Evolutionary conservation across 2,329 filamentous ascomycete species (phyloP).

Genomic region (Aureobasidium melanogenum): DNA sequence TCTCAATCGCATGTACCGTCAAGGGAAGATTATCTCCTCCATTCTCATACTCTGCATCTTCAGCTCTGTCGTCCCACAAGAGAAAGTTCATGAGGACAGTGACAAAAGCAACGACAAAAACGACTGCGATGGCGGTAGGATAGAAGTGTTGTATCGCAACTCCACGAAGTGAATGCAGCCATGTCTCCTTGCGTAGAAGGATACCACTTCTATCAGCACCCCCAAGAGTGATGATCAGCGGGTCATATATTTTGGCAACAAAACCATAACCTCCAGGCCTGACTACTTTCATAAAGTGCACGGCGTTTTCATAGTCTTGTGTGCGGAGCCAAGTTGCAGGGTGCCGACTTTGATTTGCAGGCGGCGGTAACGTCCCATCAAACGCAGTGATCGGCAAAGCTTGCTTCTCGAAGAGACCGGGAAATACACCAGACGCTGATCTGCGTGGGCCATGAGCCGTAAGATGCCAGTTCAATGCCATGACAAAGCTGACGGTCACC

Average conservation of each 20-base stretch:
- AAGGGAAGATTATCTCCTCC: conserved; percentile 45
- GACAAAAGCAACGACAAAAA: conserved; percentile 56
- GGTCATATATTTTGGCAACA: conserved; percentile 65
- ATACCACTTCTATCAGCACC: conserved; percentile 56
- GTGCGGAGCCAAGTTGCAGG: conserved; percentile 67
- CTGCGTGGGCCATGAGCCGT: conserved; percentile 43
- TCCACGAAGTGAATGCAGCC: conserved; percentile 43
- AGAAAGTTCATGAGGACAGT: conserved; percentile 66
- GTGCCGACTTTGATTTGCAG: conserved; percentile 66
- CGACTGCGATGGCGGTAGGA: conserved; percentile 53
- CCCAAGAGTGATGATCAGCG: conserved; percentile 62
- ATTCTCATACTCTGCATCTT: conserved; percentile 33
- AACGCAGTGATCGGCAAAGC: conserved; percentile 12
- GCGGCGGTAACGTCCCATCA: conserved; percentile 38
- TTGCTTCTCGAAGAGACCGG: conserved; percentile 12
- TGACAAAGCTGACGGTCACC: conserved; percentile 62
- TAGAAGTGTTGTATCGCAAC: conserved; percentile 58
- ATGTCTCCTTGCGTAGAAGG: conserved; percentile 39
- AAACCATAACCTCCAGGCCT: conserved; percentile 65
- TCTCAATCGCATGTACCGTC: conserved; percentile 52
- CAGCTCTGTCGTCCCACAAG: conserved; percentile 53
- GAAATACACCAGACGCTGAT: neutral
- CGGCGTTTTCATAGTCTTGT: conserved; percentile 70
- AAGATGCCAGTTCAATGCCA: conserved; percentile 71
- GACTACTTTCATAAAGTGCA: conserved; percentile 66